phyloP scores from a whole-genome alignment of 176 grass and related monocot genomes.

The Echinochloa phyllopogon region DNA sequence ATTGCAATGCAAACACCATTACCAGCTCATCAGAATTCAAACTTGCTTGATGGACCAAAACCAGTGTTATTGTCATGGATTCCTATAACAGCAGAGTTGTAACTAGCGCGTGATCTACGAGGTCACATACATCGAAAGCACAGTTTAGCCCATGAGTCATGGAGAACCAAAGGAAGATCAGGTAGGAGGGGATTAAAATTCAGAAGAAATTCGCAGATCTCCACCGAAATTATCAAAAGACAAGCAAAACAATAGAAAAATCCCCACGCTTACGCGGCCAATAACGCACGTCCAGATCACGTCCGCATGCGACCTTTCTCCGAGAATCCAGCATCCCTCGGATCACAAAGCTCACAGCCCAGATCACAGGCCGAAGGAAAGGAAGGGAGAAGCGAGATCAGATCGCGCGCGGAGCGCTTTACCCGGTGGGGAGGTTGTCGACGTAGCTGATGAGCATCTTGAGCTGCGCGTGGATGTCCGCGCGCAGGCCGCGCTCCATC shows the following conservation, averaged over 20 bases:
- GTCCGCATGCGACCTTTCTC: conserved; percentile 7
- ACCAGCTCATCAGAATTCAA: not conserved
- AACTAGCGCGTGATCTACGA: not conserved
- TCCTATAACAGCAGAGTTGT: not conserved
- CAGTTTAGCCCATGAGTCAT: not conserved
- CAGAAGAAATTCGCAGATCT: conserved; percentile 19
- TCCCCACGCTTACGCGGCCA: not conserved
- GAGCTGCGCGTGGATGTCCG: conserved; percentile 56
- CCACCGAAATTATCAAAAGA: not conserved
- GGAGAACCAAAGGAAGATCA: conserved; percentile 4
- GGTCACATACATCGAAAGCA: not conserved
- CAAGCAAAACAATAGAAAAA: not conserved
- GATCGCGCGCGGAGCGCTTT: conserved; percentile 32
- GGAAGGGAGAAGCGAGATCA: conserved; percentile 10
- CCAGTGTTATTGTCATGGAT: not conserved
- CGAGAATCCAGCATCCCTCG: not conserved
- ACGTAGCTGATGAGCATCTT: conserved; percentile 98
- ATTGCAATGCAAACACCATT: not conserved
- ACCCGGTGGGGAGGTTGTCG: conserved; percentile 90
- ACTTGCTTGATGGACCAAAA: not conserved
- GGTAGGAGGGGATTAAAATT: not conserved
- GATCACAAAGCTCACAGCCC: conserved; percentile 30
- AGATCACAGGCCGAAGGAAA: conserved; percentile 21
- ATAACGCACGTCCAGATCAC: not conserved
- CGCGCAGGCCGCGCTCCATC: conserved; percentile 86